Percentiles rank a stretch among this genome's conserved stretches.
These are phyloP conservation scores for Xylaria flabelliformis DNA, from an alignment of 495 filamentous ascomycete species.

Conservation along the genomic window DNA sequence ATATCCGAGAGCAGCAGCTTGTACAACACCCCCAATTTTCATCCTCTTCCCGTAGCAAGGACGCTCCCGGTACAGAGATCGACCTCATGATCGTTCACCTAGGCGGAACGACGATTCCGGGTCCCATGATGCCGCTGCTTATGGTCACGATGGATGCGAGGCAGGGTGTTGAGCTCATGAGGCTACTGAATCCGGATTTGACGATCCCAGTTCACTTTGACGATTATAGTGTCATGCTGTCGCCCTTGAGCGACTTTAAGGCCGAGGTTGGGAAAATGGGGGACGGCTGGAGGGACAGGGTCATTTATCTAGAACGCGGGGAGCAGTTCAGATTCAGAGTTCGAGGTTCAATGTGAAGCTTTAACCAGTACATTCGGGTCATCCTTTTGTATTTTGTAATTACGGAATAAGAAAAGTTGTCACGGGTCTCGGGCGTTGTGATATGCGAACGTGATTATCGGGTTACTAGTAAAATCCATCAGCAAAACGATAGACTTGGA, in stretches of 20 bases:
- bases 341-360: constrained; percentile 21
- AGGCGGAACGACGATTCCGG: constrained; percentile 70
- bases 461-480: neutral
- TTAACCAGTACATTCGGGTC: too few species aligned
- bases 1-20: constrained; percentile 47
- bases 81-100: constrained; percentile 74
- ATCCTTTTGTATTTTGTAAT: neutral
- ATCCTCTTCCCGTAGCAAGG: neutral
- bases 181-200: constrained; percentile 65
- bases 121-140: constrained; percentile 60
- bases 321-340: constrained; percentile 67
- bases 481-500: neutral
- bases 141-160: constrained; percentile 79
- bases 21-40: neutral
- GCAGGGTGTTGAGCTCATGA: constrained; percentile 67
- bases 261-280: constrained; percentile 53
- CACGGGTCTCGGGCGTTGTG: neutral
- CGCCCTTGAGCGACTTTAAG: constrained; percentile 66
- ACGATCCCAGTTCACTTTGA: constrained; percentile 76
- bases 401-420: neutral
- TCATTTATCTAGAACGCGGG: constrained; percentile 68
- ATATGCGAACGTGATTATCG: neutral
- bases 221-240: constrained; percentile 69
- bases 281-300: constrained; percentile 56
- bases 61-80: constrained; percentile 47